Percentiles rank a stretch among this genome's conserved stretches.
Conservation (phyloP, 768 basidiomycete species). For the Phlebiopsis flavidoalba region DNA sequence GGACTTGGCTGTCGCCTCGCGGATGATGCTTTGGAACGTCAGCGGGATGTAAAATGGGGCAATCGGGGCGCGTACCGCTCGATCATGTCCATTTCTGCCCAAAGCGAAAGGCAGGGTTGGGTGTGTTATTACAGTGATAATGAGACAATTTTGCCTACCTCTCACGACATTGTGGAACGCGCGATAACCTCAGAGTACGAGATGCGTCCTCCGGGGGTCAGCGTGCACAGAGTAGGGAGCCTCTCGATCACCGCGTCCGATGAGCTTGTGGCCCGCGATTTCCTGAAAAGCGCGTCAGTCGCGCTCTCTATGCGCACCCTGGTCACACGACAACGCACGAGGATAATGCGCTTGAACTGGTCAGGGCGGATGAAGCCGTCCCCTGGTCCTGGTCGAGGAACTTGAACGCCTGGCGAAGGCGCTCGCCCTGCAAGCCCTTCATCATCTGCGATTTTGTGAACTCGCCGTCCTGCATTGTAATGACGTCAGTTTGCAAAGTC, state of each 20-base stretch:
- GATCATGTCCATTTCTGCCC: conserved; percentile 90
- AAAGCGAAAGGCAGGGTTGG: neutral
- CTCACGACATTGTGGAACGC: conserved; percentile 93
- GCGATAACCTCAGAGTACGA: conserved; percentile 95
- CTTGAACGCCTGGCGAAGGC: conserved; percentile 93
- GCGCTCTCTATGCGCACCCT: neutral
- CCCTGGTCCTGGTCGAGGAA: conserved; percentile 82
- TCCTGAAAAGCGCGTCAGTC: conserved; percentile 45
- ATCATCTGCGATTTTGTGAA: conserved; percentile 97
- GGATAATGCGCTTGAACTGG: conserved; percentile 92
- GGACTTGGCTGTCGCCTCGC: conserved; percentile 83
- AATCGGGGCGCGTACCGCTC: conserved; percentile 53
- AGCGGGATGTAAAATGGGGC: neutral
- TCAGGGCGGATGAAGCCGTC: conserved; percentile 93
- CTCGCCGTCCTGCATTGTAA: conserved; percentile 66
- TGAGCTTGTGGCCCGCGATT: conserved; percentile 94
- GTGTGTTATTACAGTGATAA: neutral
- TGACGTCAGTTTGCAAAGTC: conserved; percentile 8
- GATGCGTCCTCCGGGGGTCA: conserved; percentile 86
- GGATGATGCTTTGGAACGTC: conserved; percentile 57
- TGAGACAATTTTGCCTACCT: conserved; percentile 43
- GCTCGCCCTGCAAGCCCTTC: conserved; percentile 98
- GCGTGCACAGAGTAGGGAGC: conserved; percentile 85
- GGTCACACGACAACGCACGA: conserved; percentile 46
- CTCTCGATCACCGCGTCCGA: conserved; percentile 91